These are phyloP conservation scores for Boletus vinaceobasis DNA, from an alignment of 768 basidiomycete genomes.

Conservation along the genomic window DNA sequence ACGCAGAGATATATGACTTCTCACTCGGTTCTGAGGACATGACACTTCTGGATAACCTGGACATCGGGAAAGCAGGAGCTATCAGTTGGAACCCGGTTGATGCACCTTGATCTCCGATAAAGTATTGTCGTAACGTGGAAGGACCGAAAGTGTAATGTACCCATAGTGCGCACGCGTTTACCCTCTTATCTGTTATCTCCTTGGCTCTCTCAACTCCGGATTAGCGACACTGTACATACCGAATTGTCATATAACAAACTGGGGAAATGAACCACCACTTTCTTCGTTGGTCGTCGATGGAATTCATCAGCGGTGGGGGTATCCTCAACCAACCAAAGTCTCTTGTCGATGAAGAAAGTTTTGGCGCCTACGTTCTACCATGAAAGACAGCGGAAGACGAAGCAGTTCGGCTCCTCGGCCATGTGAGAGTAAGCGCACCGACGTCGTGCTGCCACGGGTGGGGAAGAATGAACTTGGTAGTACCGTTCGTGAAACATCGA, in stretches of 20 bases:
- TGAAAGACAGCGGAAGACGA: background rate
- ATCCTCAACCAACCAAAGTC: background rate
- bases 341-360: no score
- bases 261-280: background rate
- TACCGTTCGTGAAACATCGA: background rate
- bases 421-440: background rate
- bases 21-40: conserved; percentile 65
- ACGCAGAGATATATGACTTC: conserved; percentile 75
- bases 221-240: background rate
- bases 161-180: background rate
- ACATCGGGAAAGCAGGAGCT: conserved; percentile 69
- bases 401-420: background rate
- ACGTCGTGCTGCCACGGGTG: background rate
- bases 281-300: background rate
- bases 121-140: conserved; percentile 2
- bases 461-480: background rate
- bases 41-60: conserved; percentile 59
- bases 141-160: background rate
- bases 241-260: background rate
- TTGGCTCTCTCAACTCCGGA: background rate
- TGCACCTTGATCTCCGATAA: conserved; percentile 25
- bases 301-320: background rate
- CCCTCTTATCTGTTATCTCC: background rate
- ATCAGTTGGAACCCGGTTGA: conserved; percentile 85
- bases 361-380: background rate